Conservation (phyloP, 306 rosid genomes). For the Boehmeria nivea region DNA sequence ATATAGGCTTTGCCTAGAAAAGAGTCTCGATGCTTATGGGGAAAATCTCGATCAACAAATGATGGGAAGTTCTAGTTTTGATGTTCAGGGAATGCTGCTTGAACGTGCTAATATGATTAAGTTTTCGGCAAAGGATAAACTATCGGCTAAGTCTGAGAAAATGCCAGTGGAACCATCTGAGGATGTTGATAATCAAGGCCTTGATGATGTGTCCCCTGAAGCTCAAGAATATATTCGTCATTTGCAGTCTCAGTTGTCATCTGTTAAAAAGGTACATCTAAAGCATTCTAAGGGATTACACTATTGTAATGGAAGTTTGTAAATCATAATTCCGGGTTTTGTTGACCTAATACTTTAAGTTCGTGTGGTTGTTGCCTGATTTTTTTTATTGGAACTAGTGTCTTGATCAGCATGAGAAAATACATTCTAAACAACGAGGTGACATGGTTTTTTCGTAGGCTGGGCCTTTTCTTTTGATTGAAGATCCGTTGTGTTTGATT, state of each 20-base stretch:
- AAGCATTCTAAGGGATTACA: too few relatives aligned
- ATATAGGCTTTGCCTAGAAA: slow-evolving; percentile 85
- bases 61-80: slow-evolving; percentile 34
- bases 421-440: too few relatives aligned
- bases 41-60: slow-evolving; percentile 42
- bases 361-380: slow-evolving; percentile 1
- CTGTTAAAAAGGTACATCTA: slow-evolving; percentile 56
- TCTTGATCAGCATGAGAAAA: too few relatives aligned
- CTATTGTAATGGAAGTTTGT: too few relatives aligned
- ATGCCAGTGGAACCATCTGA: slow-evolving; percentile 25
- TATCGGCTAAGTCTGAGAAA: slow-evolving; percentile 40
- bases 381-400: too few relatives aligned
- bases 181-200: slow-evolving; percentile 50
- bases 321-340: too few relatives aligned
- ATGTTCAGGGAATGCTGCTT: slow-evolving; percentile 50
- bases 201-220: slow-evolving; percentile 69
- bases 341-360: neutral
- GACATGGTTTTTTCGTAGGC: too few relatives aligned
- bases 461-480: neutral
- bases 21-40: slow-evolving; percentile 52
- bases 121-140: slow-evolving; percentile 38
- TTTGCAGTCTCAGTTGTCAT: slow-evolving; percentile 75
- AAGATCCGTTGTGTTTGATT: neutral
- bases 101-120: slow-evolving; percentile 53
- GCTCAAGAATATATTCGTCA: slow-evolving; percentile 63